Conservation (phyloP, 2,329 filamentous ascomycete species). For the Aspergillus piperis region DNA sequence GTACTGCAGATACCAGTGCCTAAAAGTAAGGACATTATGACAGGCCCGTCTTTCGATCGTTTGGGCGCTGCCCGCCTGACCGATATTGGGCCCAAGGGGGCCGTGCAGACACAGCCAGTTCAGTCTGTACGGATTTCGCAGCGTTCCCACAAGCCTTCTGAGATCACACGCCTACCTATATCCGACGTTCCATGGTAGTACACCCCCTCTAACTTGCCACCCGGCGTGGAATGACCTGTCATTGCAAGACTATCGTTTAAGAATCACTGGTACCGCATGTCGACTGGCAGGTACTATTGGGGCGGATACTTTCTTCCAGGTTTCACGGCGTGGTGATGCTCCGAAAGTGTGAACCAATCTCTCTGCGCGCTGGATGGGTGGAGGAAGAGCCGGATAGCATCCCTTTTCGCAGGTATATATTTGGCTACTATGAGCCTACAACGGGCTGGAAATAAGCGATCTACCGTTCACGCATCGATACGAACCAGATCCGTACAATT, state of each 20-base stretch:
- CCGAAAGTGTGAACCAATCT: background rate
- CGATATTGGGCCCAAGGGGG: slow-evolving; percentile 1
- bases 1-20: background rate
- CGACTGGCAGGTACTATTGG: background rate
- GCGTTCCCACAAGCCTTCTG: background rate
- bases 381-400: background rate
- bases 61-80: slow-evolving; percentile 1
- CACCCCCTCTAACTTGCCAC: background rate
- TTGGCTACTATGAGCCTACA: too few species aligned
- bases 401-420: too few species aligned
- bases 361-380: background rate
- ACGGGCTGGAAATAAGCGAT: too few species aligned
- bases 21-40: background rate
- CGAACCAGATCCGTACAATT: too few species aligned
- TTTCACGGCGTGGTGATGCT: background rate
- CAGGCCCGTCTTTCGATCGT: background rate
- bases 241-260: background rate
- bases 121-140: background rate
- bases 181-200: background rate
- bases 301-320: background rate
- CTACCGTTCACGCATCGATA: too few species aligned
- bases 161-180: slow-evolving; percentile 1
- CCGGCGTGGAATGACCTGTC: background rate
- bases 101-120: background rate
- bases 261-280: background rate